Conservation (phyloP, 2,329 filamentous ascomycete species). For the Pseudogymnoascus sp. region DNA sequence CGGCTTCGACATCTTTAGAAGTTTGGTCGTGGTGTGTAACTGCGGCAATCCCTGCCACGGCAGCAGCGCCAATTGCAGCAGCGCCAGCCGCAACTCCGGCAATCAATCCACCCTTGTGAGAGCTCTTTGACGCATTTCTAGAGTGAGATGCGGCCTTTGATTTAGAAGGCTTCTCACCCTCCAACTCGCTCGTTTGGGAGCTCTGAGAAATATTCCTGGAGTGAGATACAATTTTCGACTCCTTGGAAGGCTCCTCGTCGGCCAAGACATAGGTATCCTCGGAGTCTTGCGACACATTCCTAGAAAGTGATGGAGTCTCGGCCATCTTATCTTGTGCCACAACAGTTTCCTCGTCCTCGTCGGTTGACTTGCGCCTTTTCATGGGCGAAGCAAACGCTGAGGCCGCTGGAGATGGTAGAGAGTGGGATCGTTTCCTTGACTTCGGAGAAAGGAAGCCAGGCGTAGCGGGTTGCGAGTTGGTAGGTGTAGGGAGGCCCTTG, state of each 20-base stretch:
- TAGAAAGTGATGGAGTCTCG: neutral
- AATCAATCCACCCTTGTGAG: conserved; percentile 10
- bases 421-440: conserved; percentile 26
- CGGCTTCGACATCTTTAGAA: conserved; percentile 15
- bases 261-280: neutral
- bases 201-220: neutral
- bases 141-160: neutral
- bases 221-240: neutral
- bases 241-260: neutral
- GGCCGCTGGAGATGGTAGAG: conserved; percentile 22
- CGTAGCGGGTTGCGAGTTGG: conserved; percentile 21
- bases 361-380: conserved; percentile 16
- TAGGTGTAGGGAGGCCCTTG: conserved; percentile 21
- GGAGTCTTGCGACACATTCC: neutral
- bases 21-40: conserved; percentile 19
- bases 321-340: neutral
- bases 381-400: conserved; percentile 18
- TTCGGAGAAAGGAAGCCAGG: conserved; percentile 16
- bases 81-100: conserved; percentile 17
- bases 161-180: neutral
- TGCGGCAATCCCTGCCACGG: conserved; percentile 18
- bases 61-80: conserved; percentile 17
- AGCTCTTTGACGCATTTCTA: neutral
- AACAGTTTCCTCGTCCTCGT: neutral
- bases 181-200: neutral